These are phyloP conservation scores for Calonectria pseudoreteaudii DNA, from an alignment of 2,329 filamentous ascomycete genomes.

Conservation along the genomic window DNA sequence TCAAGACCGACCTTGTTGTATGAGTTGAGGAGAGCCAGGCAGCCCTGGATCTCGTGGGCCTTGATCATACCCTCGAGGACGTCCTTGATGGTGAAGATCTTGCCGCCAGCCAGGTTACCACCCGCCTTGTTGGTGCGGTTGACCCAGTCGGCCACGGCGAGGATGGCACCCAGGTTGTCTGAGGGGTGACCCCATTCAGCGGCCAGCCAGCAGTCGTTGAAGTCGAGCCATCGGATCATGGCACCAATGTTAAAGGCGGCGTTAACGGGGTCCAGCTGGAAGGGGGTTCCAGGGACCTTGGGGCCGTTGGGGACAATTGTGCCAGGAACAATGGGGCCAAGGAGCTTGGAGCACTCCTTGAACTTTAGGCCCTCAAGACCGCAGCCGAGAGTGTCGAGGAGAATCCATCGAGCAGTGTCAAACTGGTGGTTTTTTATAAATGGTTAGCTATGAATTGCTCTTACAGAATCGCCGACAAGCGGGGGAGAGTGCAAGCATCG, in stretches of 20 bases:
- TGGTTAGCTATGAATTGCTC: constrained; percentile 20
- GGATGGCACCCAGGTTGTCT: constrained; percentile 96
- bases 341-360: constrained; percentile 94
- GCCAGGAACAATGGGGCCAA: constrained; percentile 91
- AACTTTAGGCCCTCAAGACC: constrained; percentile 96
- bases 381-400: constrained; percentile 96
- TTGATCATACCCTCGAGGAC: constrained; percentile 98
- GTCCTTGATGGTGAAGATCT: constrained; percentile 88
- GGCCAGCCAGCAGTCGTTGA: constrained; percentile 99
- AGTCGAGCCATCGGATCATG: constrained; percentile 99
- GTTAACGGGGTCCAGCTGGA: constrained; percentile 94
- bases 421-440: constrained; percentile 64
- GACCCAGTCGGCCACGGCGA: constrained; percentile 97
- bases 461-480: neutral
- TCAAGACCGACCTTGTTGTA: constrained; percentile 99
- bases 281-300: constrained; percentile 90
- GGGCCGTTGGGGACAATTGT: constrained; percentile 93
- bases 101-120: constrained; percentile 86
- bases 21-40: constrained; percentile 95
- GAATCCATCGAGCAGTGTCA: constrained; percentile 95
- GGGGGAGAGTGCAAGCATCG: constrained; percentile 9
- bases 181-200: constrained; percentile 99
- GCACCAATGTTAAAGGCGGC: constrained; percentile 99
- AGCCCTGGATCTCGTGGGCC: constrained; percentile 98
- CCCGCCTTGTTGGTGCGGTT: constrained; percentile 85